A percentile compares a stretch with the other conserved stretches of the same genome.
These are phyloP conservation scores for Plectosphaerella plurivora DNA, from an alignment of 2,329 filamentous ascomycete genomes.

Conservation along the genomic window DNA sequence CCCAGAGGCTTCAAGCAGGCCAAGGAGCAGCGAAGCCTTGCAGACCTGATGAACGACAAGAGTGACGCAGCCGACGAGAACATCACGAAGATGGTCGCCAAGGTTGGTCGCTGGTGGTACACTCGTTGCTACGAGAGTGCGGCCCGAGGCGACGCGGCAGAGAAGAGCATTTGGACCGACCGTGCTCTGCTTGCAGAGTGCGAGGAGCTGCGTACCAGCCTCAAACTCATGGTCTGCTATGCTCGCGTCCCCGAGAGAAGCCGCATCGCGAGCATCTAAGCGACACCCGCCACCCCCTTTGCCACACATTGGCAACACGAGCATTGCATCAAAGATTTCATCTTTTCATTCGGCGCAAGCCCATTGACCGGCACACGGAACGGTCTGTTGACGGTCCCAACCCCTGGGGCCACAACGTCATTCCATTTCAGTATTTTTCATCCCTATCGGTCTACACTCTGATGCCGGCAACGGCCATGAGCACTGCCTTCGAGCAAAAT, in stretches of 20 bases:
- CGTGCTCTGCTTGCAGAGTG: constrained; percentile 74
- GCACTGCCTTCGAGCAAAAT: not conserved
- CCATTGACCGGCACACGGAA: not conserved
- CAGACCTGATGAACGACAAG: constrained; percentile 69
- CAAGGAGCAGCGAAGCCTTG: constrained; percentile 51
- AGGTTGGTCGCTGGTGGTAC: constrained; percentile 96
- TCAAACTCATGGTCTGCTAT: constrained; percentile 88
- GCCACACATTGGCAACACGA: not conserved
- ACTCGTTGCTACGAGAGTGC: constrained; percentile 81
- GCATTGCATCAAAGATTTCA: not conserved
- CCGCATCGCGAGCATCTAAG: constrained; percentile 43
- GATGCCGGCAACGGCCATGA: not conserved
- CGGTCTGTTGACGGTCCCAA: not conserved
- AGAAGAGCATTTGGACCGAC: constrained; percentile 72
- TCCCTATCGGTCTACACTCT: not conserved
- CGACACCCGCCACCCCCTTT: not conserved
- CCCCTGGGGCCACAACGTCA: not conserved
- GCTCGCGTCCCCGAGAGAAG: constrained; percentile 70
- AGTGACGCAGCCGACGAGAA: constrained; percentile 71
- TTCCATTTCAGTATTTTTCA: not conserved
- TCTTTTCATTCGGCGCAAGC: not conserved
- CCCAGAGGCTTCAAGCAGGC: constrained; percentile 15
- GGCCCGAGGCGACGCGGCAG: constrained; percentile 40
- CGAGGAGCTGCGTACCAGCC: constrained; percentile 77
- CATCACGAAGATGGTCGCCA: constrained; percentile 88